Evolutionary conservation across 2,329 filamentous ascomycete species (phyloP).

Genomic region (Scedosporium apiospermum): DNA sequence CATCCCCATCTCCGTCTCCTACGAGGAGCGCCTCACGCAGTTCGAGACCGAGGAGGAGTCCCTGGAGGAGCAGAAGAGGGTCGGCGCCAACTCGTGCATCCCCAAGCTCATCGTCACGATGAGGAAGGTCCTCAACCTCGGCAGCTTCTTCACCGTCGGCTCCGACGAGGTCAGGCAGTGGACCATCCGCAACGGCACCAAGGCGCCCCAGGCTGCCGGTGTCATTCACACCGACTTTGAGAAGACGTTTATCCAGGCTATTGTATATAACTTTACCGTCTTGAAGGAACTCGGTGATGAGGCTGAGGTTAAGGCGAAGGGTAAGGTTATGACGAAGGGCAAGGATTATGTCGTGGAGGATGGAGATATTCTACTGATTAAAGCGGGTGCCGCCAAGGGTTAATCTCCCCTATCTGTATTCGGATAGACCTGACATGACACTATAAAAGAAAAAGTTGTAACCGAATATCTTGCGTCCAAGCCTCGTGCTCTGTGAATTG

Average conservation of each 20-base stretch:
- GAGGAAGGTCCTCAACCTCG: constrained; percentile 82
- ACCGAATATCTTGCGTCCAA: neutral
- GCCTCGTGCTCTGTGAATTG: no score
- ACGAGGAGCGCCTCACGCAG: constrained; percentile 82
- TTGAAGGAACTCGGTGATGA: constrained; percentile 87
- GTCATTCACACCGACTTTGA: constrained; percentile 98
- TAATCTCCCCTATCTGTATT: constrained; percentile 22
- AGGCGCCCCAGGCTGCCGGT: constrained; percentile 94
- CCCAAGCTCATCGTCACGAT: constrained; percentile 89
- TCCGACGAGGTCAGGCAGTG: constrained; percentile 95
- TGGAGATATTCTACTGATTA: constrained; percentile 77
- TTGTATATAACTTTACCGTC: constrained; percentile 81
- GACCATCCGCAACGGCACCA: constrained; percentile 92
- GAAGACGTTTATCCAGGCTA: constrained; percentile 96
- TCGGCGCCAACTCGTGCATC: constrained; percentile 78
- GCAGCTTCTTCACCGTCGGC: constrained; percentile 95
- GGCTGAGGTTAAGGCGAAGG: constrained; percentile 78
- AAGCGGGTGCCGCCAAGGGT: constrained; percentile 73
- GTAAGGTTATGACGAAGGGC: constrained; percentile 97
- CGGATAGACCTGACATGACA: neutral
- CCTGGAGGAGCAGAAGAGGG: constrained; percentile 77
- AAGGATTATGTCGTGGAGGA: constrained; percentile 92
- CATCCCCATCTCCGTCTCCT: constrained; percentile 84
- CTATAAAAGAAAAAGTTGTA: constrained; percentile 1
- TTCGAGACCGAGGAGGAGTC: constrained; percentile 71